These are phyloP conservation scores for Fusarium stilboides DNA, from an alignment of 2,329 filamentous ascomycete species.

Conservation along the genomic window DNA sequence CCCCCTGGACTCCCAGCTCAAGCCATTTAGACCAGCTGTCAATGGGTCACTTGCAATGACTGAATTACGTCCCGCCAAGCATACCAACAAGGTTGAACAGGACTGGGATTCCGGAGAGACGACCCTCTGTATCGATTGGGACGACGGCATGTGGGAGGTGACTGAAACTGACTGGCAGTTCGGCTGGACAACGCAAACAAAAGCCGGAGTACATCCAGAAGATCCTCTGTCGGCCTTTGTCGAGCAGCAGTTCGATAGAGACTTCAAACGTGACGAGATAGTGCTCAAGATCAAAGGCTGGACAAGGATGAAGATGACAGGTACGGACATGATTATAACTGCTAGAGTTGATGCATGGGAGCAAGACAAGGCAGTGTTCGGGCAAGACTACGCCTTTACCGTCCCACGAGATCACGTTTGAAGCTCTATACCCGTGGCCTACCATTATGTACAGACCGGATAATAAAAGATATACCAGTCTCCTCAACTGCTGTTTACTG, in stretches of 20 bases:
- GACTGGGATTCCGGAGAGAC: conserved; percentile 5
- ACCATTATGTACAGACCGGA: too few species aligned
- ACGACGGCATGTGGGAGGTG: conserved; percentile 9
- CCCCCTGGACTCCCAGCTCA: not conserved
- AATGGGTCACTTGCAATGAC: not conserved
- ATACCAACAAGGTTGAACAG: not conserved
- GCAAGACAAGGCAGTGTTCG: not conserved
- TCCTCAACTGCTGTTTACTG: too few species aligned
- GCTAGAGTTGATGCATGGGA: conserved; percentile 7
- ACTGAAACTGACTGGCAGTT: conserved; percentile 5
- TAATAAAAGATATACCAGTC: too few species aligned
- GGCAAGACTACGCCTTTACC: not conserved
- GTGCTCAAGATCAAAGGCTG: not conserved
- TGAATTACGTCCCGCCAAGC: not conserved
- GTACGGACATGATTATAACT: not conserved
- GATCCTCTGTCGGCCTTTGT: not conserved
- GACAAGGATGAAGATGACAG: conserved; percentile 12
- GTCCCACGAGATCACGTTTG: too few species aligned
- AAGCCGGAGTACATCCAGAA: not conserved
- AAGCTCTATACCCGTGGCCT: too few species aligned
- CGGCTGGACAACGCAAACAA: conserved; percentile 7
- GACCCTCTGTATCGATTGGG: not conserved
- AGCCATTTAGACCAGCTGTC: not conserved
- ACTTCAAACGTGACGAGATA: not conserved
- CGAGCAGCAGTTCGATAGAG: not conserved